phyloP scores from a whole-genome alignment of 2,329 filamentous ascomycete genomes.

The Cordyceps sp. region DNA sequence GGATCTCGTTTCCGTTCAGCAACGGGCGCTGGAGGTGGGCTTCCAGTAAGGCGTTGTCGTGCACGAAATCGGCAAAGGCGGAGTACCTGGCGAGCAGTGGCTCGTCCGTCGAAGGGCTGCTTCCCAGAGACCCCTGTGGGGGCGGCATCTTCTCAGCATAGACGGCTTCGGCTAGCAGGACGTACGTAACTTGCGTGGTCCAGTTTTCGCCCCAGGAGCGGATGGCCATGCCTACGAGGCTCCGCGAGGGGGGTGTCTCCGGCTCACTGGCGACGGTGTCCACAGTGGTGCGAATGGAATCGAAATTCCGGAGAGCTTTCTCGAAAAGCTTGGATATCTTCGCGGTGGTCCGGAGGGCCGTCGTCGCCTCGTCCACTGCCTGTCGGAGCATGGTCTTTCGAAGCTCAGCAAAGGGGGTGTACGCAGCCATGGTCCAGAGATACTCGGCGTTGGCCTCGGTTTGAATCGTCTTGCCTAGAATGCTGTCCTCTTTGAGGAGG shows the following conservation, averaged over 20 bases:
- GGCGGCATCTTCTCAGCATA: background rate
- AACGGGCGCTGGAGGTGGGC: conserved; percentile 2
- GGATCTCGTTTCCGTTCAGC: conserved; percentile 5
- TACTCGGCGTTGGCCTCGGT: conserved; percentile 1
- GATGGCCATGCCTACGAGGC: conserved; percentile 5
- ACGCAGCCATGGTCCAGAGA: conserved; percentile 6
- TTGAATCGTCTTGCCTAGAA: conserved; percentile 3
- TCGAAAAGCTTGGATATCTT: conserved; percentile 3
- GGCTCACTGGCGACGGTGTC: background rate
- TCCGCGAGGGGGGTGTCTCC: background rate
- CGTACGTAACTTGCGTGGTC: conserved; percentile 4
- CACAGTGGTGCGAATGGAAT: conserved; percentile 2
- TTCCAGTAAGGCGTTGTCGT: conserved; percentile 1
- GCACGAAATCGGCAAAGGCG: conserved; percentile 4
- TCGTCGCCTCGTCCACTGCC: conserved; percentile 2
- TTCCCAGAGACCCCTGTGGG: background rate
- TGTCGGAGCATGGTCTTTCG: conserved; percentile 1
- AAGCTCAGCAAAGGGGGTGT: conserved; percentile 4
- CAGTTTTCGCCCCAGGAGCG: conserved; percentile 6
- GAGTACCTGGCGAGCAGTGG: too few species aligned
- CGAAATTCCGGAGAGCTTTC: conserved; percentile 3
- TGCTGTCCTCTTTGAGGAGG: background rate
- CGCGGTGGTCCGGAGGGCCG: conserved; percentile 2
- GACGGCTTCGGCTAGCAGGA: conserved; percentile 3
- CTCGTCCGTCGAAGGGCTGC: too few species aligned